Evolutionary conservation across 164 flowering plant species (phyloP).

Genomic region (Akebia trifoliata): DNA sequence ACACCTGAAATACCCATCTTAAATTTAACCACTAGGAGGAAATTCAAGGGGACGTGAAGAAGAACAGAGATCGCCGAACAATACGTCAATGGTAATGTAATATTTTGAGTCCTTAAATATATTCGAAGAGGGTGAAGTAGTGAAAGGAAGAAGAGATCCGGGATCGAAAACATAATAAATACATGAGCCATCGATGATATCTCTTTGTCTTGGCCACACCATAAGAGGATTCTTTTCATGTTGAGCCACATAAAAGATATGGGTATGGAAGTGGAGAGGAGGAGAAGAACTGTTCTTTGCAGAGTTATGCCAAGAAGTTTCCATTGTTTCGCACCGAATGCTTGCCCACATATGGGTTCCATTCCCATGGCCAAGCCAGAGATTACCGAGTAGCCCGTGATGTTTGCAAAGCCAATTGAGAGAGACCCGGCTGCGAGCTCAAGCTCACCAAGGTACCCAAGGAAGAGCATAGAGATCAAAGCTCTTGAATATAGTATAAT

Average conservation of each 20-base stretch:
- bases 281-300: constrained; percentile 78
- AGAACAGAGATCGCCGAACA: constrained; percentile 79
- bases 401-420: constrained; percentile 89
- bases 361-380: constrained; percentile 95
- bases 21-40: constrained; percentile 62
- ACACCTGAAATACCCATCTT: constrained; percentile 85
- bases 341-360: constrained; percentile 98
- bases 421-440: constrained; percentile 92
- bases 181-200: constrained; percentile 63
- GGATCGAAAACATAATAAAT: constrained; percentile 75
- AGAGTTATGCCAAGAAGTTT: constrained; percentile 71
- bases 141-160: constrained; percentile 82
- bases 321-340: constrained; percentile 75
- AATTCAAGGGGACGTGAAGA: constrained; percentile 76
- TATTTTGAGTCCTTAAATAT: constrained; percentile 72
- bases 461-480: constrained; percentile 89
- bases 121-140: constrained; percentile 85
- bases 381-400: constrained; percentile 91
- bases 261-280: constrained; percentile 68
- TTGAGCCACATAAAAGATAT: constrained; percentile 86
- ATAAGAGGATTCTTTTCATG: constrained; percentile 66
- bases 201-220: constrained; percentile 75
- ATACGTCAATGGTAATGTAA: constrained; percentile 73
- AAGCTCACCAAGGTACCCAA: constrained; percentile 83
- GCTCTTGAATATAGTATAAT: constrained; percentile 74